These are phyloP conservation scores for Lotmaria passim DNA, from an alignment of 208 protist species.

Conservation along the genomic window DNA sequence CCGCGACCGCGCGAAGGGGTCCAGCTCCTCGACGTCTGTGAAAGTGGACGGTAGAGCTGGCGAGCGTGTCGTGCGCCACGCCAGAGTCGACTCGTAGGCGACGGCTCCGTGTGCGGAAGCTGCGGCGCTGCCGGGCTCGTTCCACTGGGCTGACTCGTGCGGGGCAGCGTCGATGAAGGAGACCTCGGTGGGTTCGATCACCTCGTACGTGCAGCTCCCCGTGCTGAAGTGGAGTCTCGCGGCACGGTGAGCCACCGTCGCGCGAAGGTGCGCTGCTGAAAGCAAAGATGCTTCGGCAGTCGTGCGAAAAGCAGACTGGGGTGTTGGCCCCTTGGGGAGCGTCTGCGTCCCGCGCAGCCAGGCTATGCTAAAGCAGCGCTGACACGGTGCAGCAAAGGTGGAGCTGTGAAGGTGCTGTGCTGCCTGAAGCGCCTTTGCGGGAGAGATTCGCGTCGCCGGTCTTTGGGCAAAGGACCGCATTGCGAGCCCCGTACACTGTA, in stretches of 20 bases:
- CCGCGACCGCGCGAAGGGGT: slow-evolving; percentile 69
- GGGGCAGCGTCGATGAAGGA: not conserved
- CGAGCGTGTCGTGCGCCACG: slow-evolving; percentile 17
- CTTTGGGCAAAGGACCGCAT: slow-evolving; percentile 1
- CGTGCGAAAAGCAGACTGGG: not conserved
- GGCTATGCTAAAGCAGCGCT: not conserved
- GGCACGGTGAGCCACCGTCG: not conserved
- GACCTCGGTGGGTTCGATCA: slow-evolving; percentile 25
- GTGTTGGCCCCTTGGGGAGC: not conserved
- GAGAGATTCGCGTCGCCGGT: not conserved
- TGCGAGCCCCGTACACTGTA: not conserved
- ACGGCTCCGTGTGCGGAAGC: too few species aligned
- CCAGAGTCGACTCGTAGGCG: slow-evolving; percentile 1
- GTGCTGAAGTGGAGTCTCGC: slow-evolving; percentile 1
- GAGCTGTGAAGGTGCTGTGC: not conserved
- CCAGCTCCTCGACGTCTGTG: slow-evolving; percentile 31
- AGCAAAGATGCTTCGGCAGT: not conserved
- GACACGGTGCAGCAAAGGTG: not conserved
- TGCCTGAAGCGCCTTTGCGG: not conserved
- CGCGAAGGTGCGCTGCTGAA: not conserved
- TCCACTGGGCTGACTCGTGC: not conserved
- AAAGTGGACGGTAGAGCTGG: slow-evolving; percentile 31
- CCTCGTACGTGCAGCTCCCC: slow-evolving; percentile 6
- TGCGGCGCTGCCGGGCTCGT: not conserved
- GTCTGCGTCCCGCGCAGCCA: not conserved